Base-by-base conservation (phyloP, 352 stramenopile genomes). In the Globisporangium alternatum region DNA sequence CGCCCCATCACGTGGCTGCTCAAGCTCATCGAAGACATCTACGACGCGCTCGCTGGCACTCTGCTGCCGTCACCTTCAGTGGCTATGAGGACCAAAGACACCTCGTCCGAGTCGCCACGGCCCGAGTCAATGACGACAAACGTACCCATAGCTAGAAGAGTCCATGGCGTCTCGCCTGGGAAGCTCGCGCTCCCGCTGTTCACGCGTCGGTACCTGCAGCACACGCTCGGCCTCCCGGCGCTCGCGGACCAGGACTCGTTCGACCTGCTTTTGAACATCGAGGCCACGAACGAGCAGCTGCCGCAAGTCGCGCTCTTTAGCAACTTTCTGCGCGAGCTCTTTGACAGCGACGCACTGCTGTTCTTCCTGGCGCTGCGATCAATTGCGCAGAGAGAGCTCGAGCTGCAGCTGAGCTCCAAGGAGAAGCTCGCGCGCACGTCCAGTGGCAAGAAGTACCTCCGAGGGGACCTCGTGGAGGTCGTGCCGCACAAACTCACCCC, bases 201-300 rank as follows among this genome's bases (percentile, higher is more conserved):
- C n/a, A 66, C 78, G 1, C 72, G 78, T 21, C 75, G 73, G 33
- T 83, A 81, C 44, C 56, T 95, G 0, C 71, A 80, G 2, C 79
- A 80, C 8, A 71, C 69, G 0, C 48, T 95, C 5, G 86, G 86
- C 5, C 61, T 91, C 1, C 54, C 67, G 2, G 56, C 76, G 31
- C 66, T 94, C 2, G 83, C 81, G 0, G 82, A 93, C 19, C 83
- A 95, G 67, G 83, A 95, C 19, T 81, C 72, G 21, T 37, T 91
- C 9, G 83, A 95, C 51, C 62, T 95, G n/a, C 72, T 91, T 52
- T 78, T 77, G 58, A 95, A 89, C 41, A 57, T 86, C 5, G 86
- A 93, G 47, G 37, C 73, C 1, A 59, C 28, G n/a, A 66, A 78
- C 4, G 76, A 88, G 9, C 54, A 63, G 6, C 88, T 88, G 30